Evolutionary conservation across 2,329 filamentous ascomycete species (phyloP).

Genomic region (Hypoxylon rubiginosum): DNA sequence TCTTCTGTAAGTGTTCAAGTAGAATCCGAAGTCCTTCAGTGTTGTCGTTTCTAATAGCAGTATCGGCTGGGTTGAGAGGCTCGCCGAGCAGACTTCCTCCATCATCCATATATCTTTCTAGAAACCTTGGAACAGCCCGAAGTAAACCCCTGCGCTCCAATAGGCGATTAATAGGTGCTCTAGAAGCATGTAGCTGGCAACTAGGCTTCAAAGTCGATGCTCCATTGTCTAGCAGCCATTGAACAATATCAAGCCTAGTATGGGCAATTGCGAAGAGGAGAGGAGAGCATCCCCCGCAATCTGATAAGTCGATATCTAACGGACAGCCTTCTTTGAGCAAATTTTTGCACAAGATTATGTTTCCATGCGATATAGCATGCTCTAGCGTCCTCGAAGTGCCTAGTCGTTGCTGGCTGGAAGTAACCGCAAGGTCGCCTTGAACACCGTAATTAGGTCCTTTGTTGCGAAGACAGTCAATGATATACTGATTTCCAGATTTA

Average conservation of each 20-base stretch:
- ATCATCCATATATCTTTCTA: constrained; percentile 11
- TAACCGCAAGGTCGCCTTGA: not conserved
- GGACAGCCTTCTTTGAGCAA: not conserved
- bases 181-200: not conserved
- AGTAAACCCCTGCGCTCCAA: not conserved
- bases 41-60: not conserved
- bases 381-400: not conserved
- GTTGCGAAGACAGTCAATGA: not conserved
- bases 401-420: not conserved
- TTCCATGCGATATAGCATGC: not conserved
- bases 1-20: constrained; percentile 9
- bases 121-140: not conserved
- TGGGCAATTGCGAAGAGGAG: constrained; percentile 11
- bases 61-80: not conserved
- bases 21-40: constrained; percentile 11
- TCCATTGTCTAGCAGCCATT: constrained; percentile 1
- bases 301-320: not conserved
- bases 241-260: not conserved
- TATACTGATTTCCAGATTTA: not conserved
- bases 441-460: not conserved
- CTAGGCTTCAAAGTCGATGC: constrained; percentile 10
- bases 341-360: not conserved
- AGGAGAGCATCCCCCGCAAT: constrained; percentile 12
- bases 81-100: constrained; percentile 10
- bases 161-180: not conserved